A percentile compares a stretch with the other conserved stretches of the same genome.
These are phyloP conservation scores for Bombardia bombarda DNA, from an alignment of 495 filamentous ascomycete genomes.

Conservation along the genomic window DNA sequence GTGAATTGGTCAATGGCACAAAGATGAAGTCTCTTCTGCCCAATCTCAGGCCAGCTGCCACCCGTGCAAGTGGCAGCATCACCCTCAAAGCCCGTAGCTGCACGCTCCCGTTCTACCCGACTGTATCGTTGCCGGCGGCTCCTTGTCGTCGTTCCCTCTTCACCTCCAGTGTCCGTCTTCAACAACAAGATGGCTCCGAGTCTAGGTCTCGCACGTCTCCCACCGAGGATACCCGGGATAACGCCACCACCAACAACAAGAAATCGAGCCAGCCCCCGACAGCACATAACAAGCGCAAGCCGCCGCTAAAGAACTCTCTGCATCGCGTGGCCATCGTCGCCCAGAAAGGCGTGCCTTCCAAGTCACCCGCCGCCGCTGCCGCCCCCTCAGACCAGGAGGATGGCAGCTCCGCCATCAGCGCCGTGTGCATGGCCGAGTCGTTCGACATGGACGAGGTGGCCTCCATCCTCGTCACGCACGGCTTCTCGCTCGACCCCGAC, in stretches of 20 bases:
- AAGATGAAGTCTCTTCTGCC: conserved; percentile 19
- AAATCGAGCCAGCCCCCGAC: conserved; percentile 2
- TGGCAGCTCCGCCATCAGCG: conserved; percentile 56
- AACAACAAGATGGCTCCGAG: conserved; percentile 17
- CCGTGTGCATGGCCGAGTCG: conserved; percentile 78
- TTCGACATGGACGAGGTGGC: conserved; percentile 71
- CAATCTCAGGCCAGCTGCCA: conserved; percentile 9
- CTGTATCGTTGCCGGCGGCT: conserved; percentile 6
- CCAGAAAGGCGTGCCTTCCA: conserved; percentile 25
- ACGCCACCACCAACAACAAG: conserved; percentile 1
- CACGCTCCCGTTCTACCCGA: background rate
- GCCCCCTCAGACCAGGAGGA: conserved; percentile 8
- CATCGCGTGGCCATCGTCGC: conserved; percentile 34
- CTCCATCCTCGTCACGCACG: conserved; percentile 61
- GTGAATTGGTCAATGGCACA: conserved; percentile 24
- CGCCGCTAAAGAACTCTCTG: conserved; percentile 36
- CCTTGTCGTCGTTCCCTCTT: conserved; percentile 33
- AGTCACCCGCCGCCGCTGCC: conserved; percentile 6
- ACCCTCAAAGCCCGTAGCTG: too few species aligned
- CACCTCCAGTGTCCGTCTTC: conserved; percentile 32
- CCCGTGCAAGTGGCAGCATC: conserved; percentile 6
- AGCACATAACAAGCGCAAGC: conserved; percentile 33
- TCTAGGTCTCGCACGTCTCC: background rate
- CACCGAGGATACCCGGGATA: background rate
- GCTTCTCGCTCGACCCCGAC: conserved; percentile 57